A percentile compares a stretch with the other conserved stretches of the same genome.
phyloP scores from a whole-genome alignment of 2,329 filamentous ascomycete genomes.

The Trichoderma sp. region DNA sequence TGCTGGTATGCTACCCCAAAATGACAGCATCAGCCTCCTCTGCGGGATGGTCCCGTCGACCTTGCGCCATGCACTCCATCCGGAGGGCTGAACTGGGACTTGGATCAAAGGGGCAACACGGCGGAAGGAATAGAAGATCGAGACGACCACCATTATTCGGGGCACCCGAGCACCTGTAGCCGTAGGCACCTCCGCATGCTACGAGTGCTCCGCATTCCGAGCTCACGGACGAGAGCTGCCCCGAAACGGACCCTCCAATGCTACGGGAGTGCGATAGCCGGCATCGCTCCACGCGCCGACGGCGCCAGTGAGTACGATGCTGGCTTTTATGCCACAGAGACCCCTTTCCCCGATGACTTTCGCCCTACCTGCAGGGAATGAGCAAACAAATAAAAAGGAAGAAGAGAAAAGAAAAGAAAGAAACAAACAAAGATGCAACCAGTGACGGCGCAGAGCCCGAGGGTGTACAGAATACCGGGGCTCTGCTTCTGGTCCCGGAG shows the following conservation, averaged over 20 bases:
- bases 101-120: conserved; percentile 10
- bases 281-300: conserved; percentile 13
- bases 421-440: background rate
- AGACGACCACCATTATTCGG: background rate
- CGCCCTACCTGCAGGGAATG: background rate
- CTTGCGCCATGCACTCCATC: conserved; percentile 25
- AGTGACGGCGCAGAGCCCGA: background rate
- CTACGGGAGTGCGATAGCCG: conserved; percentile 14
- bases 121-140: background rate
- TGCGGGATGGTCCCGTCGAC: conserved; percentile 12
- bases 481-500: background rate
- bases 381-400: background rate
- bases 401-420: too few species aligned
- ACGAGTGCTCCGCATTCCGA: conserved; percentile 11
- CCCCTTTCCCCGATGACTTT: too few species aligned
- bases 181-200: background rate
- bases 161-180: background rate
- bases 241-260: conserved; percentile 13
- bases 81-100: background rate
- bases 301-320: background rate
- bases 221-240: conserved; percentile 10
- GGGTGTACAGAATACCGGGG: background rate
- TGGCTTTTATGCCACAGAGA: background rate
- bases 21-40: conserved; percentile 11
- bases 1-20: background rate